phyloP scores from a whole-genome alignment of 192 early-diverging fungal species.

The Gonapodya prolifera region DNA sequence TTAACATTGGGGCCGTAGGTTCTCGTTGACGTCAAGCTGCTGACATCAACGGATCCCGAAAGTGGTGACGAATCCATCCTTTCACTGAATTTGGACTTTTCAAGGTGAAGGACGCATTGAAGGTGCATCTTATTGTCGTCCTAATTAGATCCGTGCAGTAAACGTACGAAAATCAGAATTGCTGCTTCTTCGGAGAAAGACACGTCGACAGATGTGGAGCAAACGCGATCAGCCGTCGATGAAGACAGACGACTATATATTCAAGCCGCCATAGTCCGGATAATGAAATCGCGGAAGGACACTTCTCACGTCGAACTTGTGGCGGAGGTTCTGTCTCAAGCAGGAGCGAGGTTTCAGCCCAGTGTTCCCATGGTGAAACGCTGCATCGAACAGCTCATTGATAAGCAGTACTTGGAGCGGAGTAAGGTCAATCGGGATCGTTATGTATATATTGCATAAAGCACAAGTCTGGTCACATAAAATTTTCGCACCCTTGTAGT shows the following conservation, averaged over 20 bases:
- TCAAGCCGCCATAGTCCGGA: slow-evolving; percentile 71
- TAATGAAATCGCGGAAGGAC: slow-evolving; percentile 67
- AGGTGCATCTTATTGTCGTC: too few species aligned
- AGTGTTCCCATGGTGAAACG: slow-evolving; percentile 65
- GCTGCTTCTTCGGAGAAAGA: slow-evolving; percentile 43
- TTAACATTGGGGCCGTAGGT: slow-evolving; percentile 18
- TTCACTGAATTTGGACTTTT: slow-evolving; percentile 32
- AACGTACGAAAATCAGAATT: slow-evolving; percentile 71
- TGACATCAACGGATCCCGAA: slow-evolving; percentile 13
- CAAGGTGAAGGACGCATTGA: slow-evolving; percentile 38
- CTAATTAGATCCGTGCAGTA: slow-evolving; percentile 27
- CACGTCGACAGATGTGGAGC: slow-evolving; percentile 42
- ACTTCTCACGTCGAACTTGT: slow-evolving; percentile 56
- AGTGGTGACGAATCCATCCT: slow-evolving; percentile 12
- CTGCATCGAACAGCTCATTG: slow-evolving; percentile 70
- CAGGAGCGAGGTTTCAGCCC: slow-evolving; percentile 56
- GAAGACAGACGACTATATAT: slow-evolving; percentile 65
- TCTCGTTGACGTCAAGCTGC: slow-evolving; percentile 37
- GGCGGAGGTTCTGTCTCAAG: slow-evolving; percentile 59
- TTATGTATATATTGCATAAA: slow-evolving; percentile 57
- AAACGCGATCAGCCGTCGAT: slow-evolving; percentile 51
- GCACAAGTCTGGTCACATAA: too few species aligned
- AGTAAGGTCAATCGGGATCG: slow-evolving; percentile 37
- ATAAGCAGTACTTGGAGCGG: slow-evolving; percentile 68
- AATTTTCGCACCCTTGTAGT: too few species aligned